These are phyloP conservation scores for Thalassiosira delicatula DNA, from an alignment of 352 stramenopile genomes.

Conservation along the genomic window DNA sequence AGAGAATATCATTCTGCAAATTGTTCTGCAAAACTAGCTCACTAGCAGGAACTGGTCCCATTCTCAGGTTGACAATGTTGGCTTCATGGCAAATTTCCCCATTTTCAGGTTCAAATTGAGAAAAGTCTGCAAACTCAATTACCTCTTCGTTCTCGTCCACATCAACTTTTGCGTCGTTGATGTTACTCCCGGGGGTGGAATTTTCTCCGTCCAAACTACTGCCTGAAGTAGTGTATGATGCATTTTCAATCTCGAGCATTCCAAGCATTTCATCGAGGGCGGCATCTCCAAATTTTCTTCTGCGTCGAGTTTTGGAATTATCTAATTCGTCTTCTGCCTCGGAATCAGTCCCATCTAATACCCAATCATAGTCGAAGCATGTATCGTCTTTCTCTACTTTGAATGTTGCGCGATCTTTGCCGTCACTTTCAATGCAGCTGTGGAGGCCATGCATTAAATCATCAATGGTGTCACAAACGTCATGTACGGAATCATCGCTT, in stretches of 20 bases:
- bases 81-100: neutral
- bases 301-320: neutral
- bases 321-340: conserved; percentile 14
- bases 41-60: neutral
- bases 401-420: neutral
- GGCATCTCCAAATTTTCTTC: conserved; percentile 43
- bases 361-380: conserved; percentile 54
- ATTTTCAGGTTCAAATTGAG: conserved; percentile 17
- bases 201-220: conserved; percentile 9
- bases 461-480: conserved; percentile 57
- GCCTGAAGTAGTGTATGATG: conserved; percentile 21
- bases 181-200: neutral
- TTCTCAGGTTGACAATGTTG: conserved; percentile 5
- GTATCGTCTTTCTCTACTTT: neutral
- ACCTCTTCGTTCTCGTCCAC: conserved; percentile 15
- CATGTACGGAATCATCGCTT: conserved; percentile 13
- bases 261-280: conserved; percentile 52
- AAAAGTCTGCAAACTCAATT: conserved; percentile 59
- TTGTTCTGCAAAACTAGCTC: conserved; percentile 18
- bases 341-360: conserved; percentile 49
- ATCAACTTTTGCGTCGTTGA: conserved; percentile 3
- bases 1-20: conserved; percentile 37
- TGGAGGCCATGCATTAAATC: conserved; percentile 53
- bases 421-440: conserved; percentile 12
- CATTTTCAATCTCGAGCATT: conserved; percentile 62